A percentile compares a stretch with the other conserved stretches of the same genome.
Evolutionary conservation across 192 early-diverging fungal genomes (phyloP).

Genomic region (Gigaspora rosea): DNA sequence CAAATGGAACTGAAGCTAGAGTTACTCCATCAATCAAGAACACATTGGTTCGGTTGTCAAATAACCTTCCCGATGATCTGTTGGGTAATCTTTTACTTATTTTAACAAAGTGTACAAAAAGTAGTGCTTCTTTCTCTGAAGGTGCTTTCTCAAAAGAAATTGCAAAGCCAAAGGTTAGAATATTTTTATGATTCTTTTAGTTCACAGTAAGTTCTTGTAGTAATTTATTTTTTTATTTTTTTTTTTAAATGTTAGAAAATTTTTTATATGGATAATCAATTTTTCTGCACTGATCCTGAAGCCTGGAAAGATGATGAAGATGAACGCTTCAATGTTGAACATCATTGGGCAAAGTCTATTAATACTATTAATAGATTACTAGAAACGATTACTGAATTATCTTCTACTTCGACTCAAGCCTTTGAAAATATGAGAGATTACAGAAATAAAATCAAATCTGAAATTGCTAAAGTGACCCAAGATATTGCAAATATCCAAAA

Average conservation of each 20-base stretch:
- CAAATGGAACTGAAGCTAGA: too few species aligned
- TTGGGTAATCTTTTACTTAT: background rate
- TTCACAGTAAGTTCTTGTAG: background rate
- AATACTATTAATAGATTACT: conserved; percentile 2
- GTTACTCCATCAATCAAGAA: too few species aligned
- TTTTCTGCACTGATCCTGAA: background rate
- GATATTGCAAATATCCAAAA: conserved; percentile 6
- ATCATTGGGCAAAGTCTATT: background rate
- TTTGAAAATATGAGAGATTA: background rate
- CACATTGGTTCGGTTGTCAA: too few species aligned
- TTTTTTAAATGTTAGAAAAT: background rate
- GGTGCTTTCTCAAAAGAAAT: background rate
- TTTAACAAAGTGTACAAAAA: background rate
- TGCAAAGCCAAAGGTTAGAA: background rate
- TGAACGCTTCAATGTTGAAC: background rate
- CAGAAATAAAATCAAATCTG: background rate
- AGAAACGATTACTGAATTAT: background rate
- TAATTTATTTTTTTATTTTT: background rate
- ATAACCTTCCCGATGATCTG: too few species aligned
- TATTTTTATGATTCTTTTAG: background rate
- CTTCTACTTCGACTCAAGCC: background rate
- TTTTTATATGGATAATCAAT: too few species aligned
- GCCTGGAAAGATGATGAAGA: conserved; percentile 14
- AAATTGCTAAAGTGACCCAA: background rate
- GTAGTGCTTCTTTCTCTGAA: background rate